Conservation (phyloP, 2,329 filamentous ascomycete species). For the Fusarium sp. region DNA sequence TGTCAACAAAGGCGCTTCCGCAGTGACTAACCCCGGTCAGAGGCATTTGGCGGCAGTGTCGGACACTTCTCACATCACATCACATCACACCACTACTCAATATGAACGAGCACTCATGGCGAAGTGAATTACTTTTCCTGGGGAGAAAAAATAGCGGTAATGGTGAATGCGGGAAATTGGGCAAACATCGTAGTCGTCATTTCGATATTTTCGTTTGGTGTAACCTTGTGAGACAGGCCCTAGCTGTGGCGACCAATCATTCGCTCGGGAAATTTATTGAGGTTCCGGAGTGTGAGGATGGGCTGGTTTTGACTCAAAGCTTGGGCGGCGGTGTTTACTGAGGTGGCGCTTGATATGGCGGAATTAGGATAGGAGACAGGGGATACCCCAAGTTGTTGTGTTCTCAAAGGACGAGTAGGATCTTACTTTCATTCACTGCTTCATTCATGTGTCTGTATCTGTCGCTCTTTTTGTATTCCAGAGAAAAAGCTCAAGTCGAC, state of each 20-base stretch:
- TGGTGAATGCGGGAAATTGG: background rate
- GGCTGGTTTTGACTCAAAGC: background rate
- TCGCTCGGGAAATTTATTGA: background rate
- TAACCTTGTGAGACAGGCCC: background rate
- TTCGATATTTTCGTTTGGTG: background rate
- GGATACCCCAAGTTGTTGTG: background rate
- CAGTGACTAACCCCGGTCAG: background rate
- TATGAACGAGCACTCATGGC: background rate
- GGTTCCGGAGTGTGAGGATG: background rate
- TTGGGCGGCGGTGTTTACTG: background rate
- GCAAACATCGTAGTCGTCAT: background rate
- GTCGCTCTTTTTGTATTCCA: background rate
- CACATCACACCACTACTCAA: background rate
- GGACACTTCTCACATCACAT: background rate
- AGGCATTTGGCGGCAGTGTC: background rate
- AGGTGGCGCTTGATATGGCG: background rate
- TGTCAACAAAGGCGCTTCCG: background rate
- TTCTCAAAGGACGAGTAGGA: background rate
- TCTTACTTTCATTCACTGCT: background rate
- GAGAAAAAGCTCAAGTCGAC: background rate
- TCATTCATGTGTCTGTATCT: background rate
- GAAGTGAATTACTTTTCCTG: background rate
- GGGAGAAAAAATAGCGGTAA: background rate
- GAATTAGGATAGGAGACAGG: background rate
- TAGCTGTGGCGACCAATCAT: background rate